A percentile compares a stretch with the other conserved stretches of the same genome.
These are phyloP conservation scores for Gossypium davidsonii DNA, from an alignment of 441 rosid species.

Conservation along the genomic window DNA sequence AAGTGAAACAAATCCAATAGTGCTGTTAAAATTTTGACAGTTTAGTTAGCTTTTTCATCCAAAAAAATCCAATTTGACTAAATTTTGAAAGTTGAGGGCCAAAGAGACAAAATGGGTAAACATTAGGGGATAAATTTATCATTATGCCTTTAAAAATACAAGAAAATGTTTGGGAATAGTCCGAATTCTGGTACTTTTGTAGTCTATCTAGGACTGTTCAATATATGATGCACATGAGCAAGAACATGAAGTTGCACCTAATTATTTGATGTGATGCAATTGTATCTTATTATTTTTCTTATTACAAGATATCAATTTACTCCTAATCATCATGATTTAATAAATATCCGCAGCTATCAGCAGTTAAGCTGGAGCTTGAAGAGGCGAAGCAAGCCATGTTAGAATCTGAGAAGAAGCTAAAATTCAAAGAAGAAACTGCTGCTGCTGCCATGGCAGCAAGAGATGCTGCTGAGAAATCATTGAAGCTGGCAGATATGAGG, in stretches of 20 bases:
- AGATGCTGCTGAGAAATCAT: conserved; percentile 89
- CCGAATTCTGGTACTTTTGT: not conserved
- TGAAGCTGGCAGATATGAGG: conserved; percentile 73
- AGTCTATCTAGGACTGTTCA: not conserved
- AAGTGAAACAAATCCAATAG: too few relatives aligned
- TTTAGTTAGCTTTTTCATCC: too few relatives aligned
- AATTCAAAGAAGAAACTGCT: conserved; percentile 89
- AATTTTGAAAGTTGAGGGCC: too few relatives aligned
- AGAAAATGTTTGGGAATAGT: not conserved
- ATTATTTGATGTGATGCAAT: not conserved
- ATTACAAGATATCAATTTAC: not conserved
- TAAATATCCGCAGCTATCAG: conserved; percentile 43
- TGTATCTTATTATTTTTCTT: not conserved
- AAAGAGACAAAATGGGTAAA: too few relatives aligned
- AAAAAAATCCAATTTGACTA: too few relatives aligned
- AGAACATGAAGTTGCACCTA: not conserved
- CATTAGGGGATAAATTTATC: not conserved
- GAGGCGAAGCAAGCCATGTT: conserved; percentile 59
- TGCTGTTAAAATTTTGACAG: too few relatives aligned
- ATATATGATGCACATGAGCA: not conserved
- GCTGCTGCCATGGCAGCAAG: conserved; percentile 94
- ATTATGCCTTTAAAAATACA: not conserved
- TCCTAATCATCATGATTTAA: not conserved
- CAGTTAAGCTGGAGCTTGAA: conserved; percentile 75
- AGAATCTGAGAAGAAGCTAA: conserved; percentile 80